Percentiles rank a stretch among this genome's conserved stretches.
Evolutionary conservation across 441 rosid species (phyloP).

Genomic region (Pelargonium cotyledonis): DNA sequence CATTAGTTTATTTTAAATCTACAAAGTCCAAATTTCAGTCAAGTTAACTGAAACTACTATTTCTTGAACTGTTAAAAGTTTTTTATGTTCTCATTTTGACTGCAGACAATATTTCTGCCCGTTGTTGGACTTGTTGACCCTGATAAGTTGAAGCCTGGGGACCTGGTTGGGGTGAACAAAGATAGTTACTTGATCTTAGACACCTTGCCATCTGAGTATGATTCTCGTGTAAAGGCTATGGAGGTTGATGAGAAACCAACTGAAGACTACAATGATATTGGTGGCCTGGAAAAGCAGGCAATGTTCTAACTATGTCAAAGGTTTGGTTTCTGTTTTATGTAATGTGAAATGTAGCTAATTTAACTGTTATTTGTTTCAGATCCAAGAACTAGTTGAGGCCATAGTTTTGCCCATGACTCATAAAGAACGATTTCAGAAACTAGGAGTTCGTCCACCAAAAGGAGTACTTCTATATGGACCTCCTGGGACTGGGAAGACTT

Average conservation of each 20-base stretch:
- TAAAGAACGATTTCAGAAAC: conserved; percentile 78
- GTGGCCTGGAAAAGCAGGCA: conserved; percentile 73
- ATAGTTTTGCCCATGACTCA: conserved; percentile 98
- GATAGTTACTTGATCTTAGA: no score
- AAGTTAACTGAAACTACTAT: no score
- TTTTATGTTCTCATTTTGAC: neutral
- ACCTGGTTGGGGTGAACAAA: no score
- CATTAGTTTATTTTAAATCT: no score
- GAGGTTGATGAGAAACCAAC: conserved; percentile 98
- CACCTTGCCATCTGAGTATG: no score
- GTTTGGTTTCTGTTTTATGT: neutral
- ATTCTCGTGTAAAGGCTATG: conserved; percentile 61
- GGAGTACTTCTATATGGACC: conserved; percentile 96
- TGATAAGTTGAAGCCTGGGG: conserved; percentile 37
- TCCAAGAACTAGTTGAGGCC: conserved; percentile 99
- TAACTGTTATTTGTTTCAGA: conserved; percentile 32
- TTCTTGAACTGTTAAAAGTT: no score
- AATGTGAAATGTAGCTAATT: no score
- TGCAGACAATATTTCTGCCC: conserved; percentile 89
- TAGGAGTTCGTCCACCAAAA: conserved; percentile 97
- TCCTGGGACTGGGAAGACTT: conserved; percentile 95
- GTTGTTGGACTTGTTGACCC: conserved; percentile 97
- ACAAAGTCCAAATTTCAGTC: no score
- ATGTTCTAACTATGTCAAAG: no score
- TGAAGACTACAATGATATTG: conserved; percentile 92